phyloP scores from a whole-genome alignment of 1,139 yeast genomes.

The Candida buenavistaensis region DNA sequence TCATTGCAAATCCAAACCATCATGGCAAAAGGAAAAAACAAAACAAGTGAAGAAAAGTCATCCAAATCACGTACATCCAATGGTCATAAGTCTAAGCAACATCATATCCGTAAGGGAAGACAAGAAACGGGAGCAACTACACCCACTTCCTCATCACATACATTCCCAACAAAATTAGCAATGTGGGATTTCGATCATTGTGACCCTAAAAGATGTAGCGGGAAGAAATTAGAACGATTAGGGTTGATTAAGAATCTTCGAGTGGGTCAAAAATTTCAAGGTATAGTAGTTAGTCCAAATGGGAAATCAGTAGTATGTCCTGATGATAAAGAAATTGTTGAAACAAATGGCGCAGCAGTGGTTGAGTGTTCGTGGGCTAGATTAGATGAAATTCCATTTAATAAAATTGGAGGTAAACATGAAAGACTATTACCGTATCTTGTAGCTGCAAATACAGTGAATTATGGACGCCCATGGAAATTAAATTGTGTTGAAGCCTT shows the following conservation, averaged over 20 bases:
- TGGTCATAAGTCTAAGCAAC: slow-evolving; percentile 59
- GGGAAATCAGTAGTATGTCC: slow-evolving; percentile 94
- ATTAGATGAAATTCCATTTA: slow-evolving; percentile 90
- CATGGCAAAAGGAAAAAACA: slow-evolving; percentile 73
- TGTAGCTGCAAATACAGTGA: slow-evolving; percentile 96
- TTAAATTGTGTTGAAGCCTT: slow-evolving; percentile 95
- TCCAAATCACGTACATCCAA: slow-evolving; percentile 46
- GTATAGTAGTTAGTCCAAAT: slow-evolving; percentile 90
- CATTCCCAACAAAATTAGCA: slow-evolving; percentile 69
- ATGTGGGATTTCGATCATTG: slow-evolving; percentile 99
- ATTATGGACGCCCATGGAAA: slow-evolving; percentile 96
- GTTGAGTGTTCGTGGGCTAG: slow-evolving; percentile 99
- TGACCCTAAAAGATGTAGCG: slow-evolving; percentile 97
- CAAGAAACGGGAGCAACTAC: slow-evolving; percentile 38
- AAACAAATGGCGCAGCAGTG: slow-evolving; percentile 84
- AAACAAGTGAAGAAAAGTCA: slow-evolving; percentile 42
- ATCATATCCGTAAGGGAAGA: slow-evolving; percentile 49
- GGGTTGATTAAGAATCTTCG: slow-evolving; percentile 79
- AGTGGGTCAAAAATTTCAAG: slow-evolving; percentile 89
- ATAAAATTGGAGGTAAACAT: slow-evolving; percentile 85
- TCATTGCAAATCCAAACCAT: neutral
- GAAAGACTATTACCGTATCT: slow-evolving; percentile 87
- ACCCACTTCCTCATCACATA: slow-evolving; percentile 6
- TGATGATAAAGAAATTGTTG: slow-evolving; percentile 75
- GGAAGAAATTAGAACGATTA: slow-evolving; percentile 85